Evolutionary conservation across 2,329 filamentous ascomycete species (phyloP).

Genomic region (Colletotrichum ledebouriae): DNA sequence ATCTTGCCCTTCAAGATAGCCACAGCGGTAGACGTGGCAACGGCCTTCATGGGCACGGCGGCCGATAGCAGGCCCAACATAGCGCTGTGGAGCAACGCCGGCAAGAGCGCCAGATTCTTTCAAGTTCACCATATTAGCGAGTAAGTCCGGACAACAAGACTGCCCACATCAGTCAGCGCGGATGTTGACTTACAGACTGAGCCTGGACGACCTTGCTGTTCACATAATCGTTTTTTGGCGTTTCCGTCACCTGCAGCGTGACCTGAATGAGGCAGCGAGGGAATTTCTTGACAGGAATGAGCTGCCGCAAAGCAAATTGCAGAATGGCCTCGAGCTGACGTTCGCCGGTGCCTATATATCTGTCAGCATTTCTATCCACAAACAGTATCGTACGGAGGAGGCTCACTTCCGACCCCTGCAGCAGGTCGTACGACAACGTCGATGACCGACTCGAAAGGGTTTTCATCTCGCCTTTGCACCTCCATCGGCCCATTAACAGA

Average conservation of each 20-base stretch:
- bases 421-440: conserved; percentile 92
- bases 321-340: conserved; percentile 85
- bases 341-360: conserved; percentile 74
- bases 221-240: conserved; percentile 76
- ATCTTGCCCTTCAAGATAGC: conserved; percentile 65
- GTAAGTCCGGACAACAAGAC: conserved; percentile 15
- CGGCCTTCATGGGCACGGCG: conserved; percentile 82
- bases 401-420: conserved; percentile 82
- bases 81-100: conserved; percentile 84
- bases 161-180: background rate
- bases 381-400: conserved; percentile 18
- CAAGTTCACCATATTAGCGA: conserved; percentile 40
- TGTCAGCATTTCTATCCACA: conserved; percentile 34
- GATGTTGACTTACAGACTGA: conserved; percentile 65
- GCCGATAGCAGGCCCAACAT: conserved; percentile 85
- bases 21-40: conserved; percentile 75
- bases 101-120: conserved; percentile 83
- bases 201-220: conserved; percentile 72
- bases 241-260: conserved; percentile 80
- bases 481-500: conserved; percentile 95
- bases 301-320: conserved; percentile 77
- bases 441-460: conserved; percentile 89
- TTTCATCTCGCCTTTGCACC: conserved; percentile 87
- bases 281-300: conserved; percentile 81
- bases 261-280: conserved; percentile 84